A percentile compares a stretch with the other conserved stretches of the same genome.
These are phyloP conservation scores for Microsporum ferrugineum DNA, from an alignment of 2,329 filamentous ascomycete species.

Conservation along the genomic window DNA sequence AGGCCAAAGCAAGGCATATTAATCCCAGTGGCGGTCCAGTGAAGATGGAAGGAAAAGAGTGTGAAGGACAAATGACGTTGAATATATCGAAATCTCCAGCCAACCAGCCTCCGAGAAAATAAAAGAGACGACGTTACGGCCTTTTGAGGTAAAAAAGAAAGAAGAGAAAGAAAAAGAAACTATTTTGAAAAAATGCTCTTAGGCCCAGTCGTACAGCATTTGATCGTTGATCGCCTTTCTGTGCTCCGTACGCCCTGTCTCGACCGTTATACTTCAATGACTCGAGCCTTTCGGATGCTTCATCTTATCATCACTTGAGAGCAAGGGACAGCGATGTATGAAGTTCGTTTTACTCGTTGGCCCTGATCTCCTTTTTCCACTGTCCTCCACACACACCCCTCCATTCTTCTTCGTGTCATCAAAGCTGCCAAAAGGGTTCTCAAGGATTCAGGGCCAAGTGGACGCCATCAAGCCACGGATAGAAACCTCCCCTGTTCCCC, in stretches of 20 bases:
- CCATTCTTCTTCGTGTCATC: too few relatives aligned
- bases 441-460: neutral
- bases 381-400: too few relatives aligned
- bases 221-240: neutral
- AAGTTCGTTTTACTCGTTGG: too few relatives aligned
- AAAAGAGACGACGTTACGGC: neutral
- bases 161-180: neutral
- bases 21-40: neutral
- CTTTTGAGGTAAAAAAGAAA: neutral
- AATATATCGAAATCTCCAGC: neutral
- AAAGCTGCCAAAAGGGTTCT: neutral
- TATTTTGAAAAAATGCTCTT: neutral
- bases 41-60: neutral
- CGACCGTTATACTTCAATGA: neutral
- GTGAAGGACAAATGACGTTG: slow-evolving; percentile 6
- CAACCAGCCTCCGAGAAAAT: neutral
- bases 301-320: neutral
- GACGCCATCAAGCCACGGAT: neutral
- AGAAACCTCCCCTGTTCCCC: neutral
- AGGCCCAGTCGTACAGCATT: neutral
- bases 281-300: neutral
- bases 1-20: neutral
- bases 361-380: too few relatives aligned
- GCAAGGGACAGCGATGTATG: too few relatives aligned
- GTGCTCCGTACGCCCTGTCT: neutral